Evolutionary conservation across 1,139 yeast species (phyloP), one percentile per base, ranked within the genome.

Genomic region (Tardiomyces blankii): DNA sequence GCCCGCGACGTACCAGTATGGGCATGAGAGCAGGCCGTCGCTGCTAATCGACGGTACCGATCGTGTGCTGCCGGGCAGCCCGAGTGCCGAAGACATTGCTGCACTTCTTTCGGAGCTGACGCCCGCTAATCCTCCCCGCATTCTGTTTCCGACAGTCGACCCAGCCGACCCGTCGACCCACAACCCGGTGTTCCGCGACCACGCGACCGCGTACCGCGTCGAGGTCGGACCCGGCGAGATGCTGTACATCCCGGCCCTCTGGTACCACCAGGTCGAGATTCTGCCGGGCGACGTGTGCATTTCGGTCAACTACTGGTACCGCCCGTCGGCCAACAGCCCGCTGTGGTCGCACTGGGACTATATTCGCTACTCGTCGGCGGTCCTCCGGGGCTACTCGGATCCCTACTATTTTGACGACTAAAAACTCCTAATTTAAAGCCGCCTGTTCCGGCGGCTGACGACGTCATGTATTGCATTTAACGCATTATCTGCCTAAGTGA

Each of bases 231-330:
- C 68, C 1, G 71, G 71, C 5, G 69, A 67, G 44, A 57, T 62
- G 42, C 58, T 67, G 35, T 67, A 61, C 47, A 52, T 67, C 18
- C 72, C 72, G 1, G 66, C 70, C 2, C 54, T 67, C 41, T 67
- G 72, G 72, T 67, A 65, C 49, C 72, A 67, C 44, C 67, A 67
- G 51, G 54, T 64, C 1, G 56, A 60, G 21, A 64, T 64, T 13
- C 50, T 51, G n/a, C 53, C 46, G 3, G 54, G 48, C 6, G 56
- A 54, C 6, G 46, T 60, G 38, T 64, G 63, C 39, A 54, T 65
- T 30, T 63, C 68, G 39, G 56, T 64, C 35, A 67, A 67, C 49
- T 66, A 64, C 49, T 67, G 72, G 72, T 66, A 65, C 46, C 51
- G 57, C 1, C 57, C 62, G 5, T 50, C 57, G 28, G 39, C 58